A percentile compares a stretch with the other conserved stretches of the same genome.
phyloP scores from a whole-genome alignment of 2,329 filamentous ascomycete species.

The Fusarium ramigenum region DNA sequence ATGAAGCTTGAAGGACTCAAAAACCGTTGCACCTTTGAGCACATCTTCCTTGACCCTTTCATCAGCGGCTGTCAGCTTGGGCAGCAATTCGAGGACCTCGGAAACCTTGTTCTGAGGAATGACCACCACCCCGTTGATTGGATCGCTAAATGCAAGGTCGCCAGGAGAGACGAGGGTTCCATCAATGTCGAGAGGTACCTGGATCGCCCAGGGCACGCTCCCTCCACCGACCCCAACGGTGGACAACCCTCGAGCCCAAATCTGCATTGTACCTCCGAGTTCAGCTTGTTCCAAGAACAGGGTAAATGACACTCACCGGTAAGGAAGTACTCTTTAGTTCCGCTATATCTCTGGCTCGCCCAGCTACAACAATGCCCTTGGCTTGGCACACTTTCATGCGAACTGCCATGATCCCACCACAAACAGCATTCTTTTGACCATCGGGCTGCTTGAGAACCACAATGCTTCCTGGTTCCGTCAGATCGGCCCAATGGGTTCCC shows the following conservation, averaged over 20 bases:
- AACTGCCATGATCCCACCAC: constrained; percentile 80
- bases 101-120: constrained; percentile 70
- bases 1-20: constrained; percentile 72
- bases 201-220: constrained; percentile 64
- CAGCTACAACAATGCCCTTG: constrained; percentile 71
- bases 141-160: constrained; percentile 76
- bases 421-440: constrained; percentile 73
- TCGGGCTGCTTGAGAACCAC: constrained; percentile 73
- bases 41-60: constrained; percentile 72
- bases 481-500: constrained; percentile 75
- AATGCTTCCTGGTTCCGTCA: constrained; percentile 66
- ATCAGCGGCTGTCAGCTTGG: constrained; percentile 60
- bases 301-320: constrained; percentile 57
- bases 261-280: constrained; percentile 45
- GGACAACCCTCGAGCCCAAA: constrained; percentile 66
- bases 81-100: constrained; percentile 69
- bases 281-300: constrained; percentile 19
- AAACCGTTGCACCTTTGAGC: constrained; percentile 66
- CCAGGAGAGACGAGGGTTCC: constrained; percentile 59
- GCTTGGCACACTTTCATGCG: constrained; percentile 72
- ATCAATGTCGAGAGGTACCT: constrained; percentile 56
- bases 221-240: constrained; percentile 67
- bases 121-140: constrained; percentile 73
- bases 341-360: constrained; percentile 72
- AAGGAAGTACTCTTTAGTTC: constrained; percentile 66